Evolutionary conservation across 2,329 filamentous ascomycete species (phyloP).

Genomic region (Rhinocladiella mackenziei): DNA sequence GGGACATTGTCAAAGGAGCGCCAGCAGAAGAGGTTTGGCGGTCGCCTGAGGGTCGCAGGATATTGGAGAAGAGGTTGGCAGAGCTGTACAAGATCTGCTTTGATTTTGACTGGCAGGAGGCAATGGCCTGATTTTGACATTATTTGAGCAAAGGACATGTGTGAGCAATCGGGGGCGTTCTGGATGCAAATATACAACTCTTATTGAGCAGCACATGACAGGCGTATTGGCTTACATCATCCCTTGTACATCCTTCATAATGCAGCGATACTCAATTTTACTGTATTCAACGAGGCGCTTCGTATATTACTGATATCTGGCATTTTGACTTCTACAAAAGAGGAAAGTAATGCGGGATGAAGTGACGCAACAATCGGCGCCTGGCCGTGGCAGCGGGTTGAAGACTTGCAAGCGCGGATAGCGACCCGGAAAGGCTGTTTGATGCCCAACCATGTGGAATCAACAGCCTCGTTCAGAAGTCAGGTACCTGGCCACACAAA

Average conservation of each 20-base stretch:
- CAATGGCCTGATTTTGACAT: not conserved
- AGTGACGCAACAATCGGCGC: conserved; percentile 11
- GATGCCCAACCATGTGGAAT: too few species aligned
- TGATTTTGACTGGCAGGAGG: not conserved
- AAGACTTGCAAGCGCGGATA: too few species aligned
- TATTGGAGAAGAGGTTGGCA: conserved; percentile 74
- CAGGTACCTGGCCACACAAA: too few species aligned
- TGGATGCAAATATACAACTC: too few species aligned
- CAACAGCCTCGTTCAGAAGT: too few species aligned
- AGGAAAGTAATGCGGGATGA: not conserved
- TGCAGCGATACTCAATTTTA: too few species aligned
- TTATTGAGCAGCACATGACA: too few species aligned
- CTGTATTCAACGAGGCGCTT: too few species aligned
- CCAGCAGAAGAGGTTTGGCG: conserved; percentile 78
- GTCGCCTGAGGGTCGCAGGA: conserved; percentile 64
- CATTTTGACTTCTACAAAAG: not conserved
- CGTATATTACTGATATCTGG: not conserved
- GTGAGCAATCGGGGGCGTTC: not conserved
- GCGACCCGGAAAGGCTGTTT: too few species aligned
- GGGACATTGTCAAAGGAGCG: conserved; percentile 82
- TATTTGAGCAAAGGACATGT: not conserved
- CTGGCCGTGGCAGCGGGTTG: not conserved
- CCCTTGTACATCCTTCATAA: too few species aligned
- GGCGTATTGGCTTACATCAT: too few species aligned
- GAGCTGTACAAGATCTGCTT: conserved; percentile 61